Evolutionary conservation across 2,329 filamentous ascomycete genomes (phyloP), one percentile per base, ranked within the genome.

Genomic region (Fusarium euwallaceae): DNA sequence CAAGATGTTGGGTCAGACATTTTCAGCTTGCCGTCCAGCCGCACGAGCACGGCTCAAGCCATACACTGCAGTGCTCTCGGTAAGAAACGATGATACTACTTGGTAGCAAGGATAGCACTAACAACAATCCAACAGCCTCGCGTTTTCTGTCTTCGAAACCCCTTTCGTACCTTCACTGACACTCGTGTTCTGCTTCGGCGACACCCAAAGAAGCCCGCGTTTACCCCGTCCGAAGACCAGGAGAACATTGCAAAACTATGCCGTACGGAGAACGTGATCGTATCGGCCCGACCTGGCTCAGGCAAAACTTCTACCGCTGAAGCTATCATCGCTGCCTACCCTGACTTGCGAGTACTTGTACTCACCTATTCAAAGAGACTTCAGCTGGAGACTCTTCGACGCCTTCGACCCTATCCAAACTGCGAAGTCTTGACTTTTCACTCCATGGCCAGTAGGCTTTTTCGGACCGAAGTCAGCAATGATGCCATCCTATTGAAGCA

Each of bases 281-380:
- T 82, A 12, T 82, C 81, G 1, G 81, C 80, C 4, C 75, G 79
- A 20, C 80, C 81, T 7, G 81, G 81, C 0, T 80, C 81, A 2
- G 81, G 81, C 2, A 82, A 82, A 61, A 80, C 80, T 9, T 76
- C 80, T 0, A 82, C 78, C 2, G 78, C 80, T 17, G 76, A 81
- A 66, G 77, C 77, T 2, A 80, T 82, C 62, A 73, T 78, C 5
- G 73, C 69, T 10, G 78, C 78, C 0, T 60, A 81, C 24, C 73
- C 72, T 2, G 63, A 72, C 37, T 61, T 72, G 20, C 61, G 66
- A 24, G 70, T 78, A 17, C 73, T 65, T 9, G 65, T 80, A 9
- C n/a, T 81, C 32, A 78, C 78, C 9, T 81, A 79, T 64, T 80
- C 76, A 1, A 80, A 78, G 41, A 71, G 75, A n/a, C 71, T 81